A percentile compares a stretch with the other conserved stretches of the same genome.
Conservation (phyloP, 2,329 filamentous ascomycete species). For the Annulohypoxylon truncatum region DNA sequence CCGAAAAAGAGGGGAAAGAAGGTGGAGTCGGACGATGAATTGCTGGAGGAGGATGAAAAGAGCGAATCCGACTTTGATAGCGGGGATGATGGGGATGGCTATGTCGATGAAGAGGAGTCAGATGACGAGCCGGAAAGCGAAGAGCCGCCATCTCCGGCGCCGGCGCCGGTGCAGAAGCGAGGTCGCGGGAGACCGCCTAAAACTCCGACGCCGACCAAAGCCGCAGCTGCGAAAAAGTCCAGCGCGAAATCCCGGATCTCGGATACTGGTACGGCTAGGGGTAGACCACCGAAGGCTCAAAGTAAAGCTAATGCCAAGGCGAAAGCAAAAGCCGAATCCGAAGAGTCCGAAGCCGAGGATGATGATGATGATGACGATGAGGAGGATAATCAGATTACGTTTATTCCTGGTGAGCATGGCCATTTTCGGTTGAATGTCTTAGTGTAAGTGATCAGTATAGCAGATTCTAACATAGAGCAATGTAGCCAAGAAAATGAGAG, state of each 20-base stretch:
- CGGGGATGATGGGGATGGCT: slow-evolving; percentile 51
- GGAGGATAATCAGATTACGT: slow-evolving; percentile 53
- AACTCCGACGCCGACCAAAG: not conserved
- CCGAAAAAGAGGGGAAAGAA: slow-evolving; percentile 16
- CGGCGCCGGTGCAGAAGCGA: slow-evolving; percentile 35
- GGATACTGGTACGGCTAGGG: not conserved
- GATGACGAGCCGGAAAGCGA: slow-evolving; percentile 42
- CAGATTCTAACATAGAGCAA: slow-evolving; percentile 8
- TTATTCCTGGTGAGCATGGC: slow-evolving; percentile 51
- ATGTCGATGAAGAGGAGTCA: slow-evolving; percentile 48
- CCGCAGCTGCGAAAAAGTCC: slow-evolving; percentile 35
- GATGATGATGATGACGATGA: slow-evolving; percentile 52
- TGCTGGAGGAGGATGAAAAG: slow-evolving; percentile 32
- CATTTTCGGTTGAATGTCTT: not conserved
- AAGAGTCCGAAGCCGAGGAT: slow-evolving; percentile 22
- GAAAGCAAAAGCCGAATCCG: slow-evolving; percentile 48
- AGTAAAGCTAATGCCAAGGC: slow-evolving; percentile 44
- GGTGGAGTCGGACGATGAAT: slow-evolving; percentile 32
- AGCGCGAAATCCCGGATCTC: slow-evolving; percentile 37
- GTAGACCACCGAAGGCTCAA: slow-evolving; percentile 41
- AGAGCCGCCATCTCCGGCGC: slow-evolving; percentile 28
- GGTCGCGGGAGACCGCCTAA: slow-evolving; percentile 41
- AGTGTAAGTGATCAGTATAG: not conserved
- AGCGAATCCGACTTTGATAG: slow-evolving; percentile 20
- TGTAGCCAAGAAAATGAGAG: slow-evolving; percentile 54